These are phyloP conservation scores for Dactylorhiza incarnata DNA, from an alignment of 106 monocot genomes.

Conservation along the genomic window DNA sequence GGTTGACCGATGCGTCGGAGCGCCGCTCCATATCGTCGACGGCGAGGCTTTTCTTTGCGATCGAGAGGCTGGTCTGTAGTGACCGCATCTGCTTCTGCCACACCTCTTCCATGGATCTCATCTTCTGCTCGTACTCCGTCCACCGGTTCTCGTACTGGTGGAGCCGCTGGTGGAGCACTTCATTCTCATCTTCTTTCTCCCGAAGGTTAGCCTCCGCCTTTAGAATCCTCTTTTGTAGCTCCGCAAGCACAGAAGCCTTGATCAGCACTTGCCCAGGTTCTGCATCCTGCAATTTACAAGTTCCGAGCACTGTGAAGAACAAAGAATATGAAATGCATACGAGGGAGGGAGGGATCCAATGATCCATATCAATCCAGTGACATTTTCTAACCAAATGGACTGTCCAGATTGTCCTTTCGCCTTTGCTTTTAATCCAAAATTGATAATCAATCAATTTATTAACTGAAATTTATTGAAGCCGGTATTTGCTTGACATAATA, in stretches of 20 bases:
- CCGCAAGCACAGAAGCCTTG: constrained; percentile 77
- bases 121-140: constrained; percentile 91
- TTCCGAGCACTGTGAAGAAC: too few relatives aligned
- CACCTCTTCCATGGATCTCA: constrained; percentile 95
- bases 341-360: too few relatives aligned
- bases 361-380: too few relatives aligned
- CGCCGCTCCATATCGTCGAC: constrained; percentile 34
- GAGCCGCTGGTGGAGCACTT: constrained; percentile 69
- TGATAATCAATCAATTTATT: too few relatives aligned
- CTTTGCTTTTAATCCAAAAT: too few relatives aligned
- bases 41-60: constrained; percentile 77
- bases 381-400: too few relatives aligned
- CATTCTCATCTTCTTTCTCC: constrained; percentile 87
- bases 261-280: constrained; percentile 54
- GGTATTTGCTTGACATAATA: too few relatives aligned
- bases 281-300: constrained; percentile 17
- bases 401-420: too few relatives aligned
- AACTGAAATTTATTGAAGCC: too few relatives aligned
- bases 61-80: constrained; percentile 66
- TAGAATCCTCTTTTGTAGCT: constrained; percentile 72
- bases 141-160: constrained; percentile 82
- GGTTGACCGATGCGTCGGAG: constrained; percentile 48
- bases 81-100: constrained; percentile 98
- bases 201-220: constrained; percentile 72
- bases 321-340: too few relatives aligned